A percentile compares a stretch with the other conserved stretches of the same genome.
These are phyloP conservation scores for Amanita subjunquillea DNA, from an alignment of 768 basidiomycete species.

Conservation along the genomic window DNA sequence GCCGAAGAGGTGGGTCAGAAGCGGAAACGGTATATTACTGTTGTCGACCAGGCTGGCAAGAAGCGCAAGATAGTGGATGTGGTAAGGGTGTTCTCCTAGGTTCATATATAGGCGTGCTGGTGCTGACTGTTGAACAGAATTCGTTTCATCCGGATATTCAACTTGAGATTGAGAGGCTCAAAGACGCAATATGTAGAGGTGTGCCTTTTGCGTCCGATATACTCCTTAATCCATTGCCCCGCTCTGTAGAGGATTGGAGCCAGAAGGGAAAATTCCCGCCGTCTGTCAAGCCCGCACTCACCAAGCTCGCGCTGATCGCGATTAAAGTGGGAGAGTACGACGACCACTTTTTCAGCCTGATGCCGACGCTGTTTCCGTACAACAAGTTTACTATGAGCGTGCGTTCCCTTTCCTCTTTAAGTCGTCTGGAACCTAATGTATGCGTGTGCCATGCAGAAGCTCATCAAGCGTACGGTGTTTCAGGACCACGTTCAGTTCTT, in stretches of 20 bases:
- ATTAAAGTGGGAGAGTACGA: constrained; percentile 83
- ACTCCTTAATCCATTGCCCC: not conserved
- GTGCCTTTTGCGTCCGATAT: not conserved
- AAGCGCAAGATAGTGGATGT: constrained; percentile 63
- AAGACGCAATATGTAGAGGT: constrained; percentile 51
- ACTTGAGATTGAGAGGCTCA: constrained; percentile 47
- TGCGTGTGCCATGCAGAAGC: constrained; percentile 47
- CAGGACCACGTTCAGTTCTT: constrained; percentile 59
- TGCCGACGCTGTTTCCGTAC: constrained; percentile 86
- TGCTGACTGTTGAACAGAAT: constrained; percentile 21
- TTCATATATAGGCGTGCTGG: no score
- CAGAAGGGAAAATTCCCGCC: constrained; percentile 88
- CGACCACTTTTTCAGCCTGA: constrained; percentile 82
- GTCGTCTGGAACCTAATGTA: not conserved
- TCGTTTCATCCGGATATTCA: constrained; percentile 70
- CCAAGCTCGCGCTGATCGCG: constrained; percentile 65
- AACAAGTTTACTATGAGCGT: constrained; percentile 93
- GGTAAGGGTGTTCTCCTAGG: constrained; percentile 20
- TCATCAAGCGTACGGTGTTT: constrained; percentile 87
- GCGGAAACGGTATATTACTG: constrained; percentile 41
- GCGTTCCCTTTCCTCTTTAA: constrained; percentile 15
- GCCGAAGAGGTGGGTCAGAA: constrained; percentile 32
- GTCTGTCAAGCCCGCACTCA: constrained; percentile 59
- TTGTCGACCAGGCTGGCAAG: constrained; percentile 48
- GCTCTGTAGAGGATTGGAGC: constrained; percentile 55